A percentile compares a stretch with the other conserved stretches of the same genome.
phyloP scores from a whole-genome alignment of 2,329 filamentous ascomycete genomes.

The Sporothrix humicola region DNA sequence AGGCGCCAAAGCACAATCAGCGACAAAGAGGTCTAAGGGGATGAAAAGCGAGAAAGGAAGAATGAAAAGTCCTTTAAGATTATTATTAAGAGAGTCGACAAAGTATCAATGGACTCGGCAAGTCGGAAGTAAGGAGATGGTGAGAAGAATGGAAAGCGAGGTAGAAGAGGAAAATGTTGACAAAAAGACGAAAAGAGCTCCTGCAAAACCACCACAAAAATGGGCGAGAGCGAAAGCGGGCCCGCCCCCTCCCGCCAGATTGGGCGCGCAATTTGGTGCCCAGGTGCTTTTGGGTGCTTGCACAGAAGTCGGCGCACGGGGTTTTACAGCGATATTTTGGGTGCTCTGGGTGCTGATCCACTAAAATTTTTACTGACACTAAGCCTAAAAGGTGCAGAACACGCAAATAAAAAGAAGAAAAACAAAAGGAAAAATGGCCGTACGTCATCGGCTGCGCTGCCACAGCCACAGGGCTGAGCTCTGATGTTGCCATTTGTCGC shows the following conservation, averaged over 20 bases:
- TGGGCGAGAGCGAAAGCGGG: conserved; percentile 13
- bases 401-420: background rate
- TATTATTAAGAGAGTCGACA: background rate
- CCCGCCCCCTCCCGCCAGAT: background rate
- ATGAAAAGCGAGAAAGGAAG: too few relatives aligned
- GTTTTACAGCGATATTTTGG: background rate
- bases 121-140: background rate
- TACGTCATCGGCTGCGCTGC: conserved; percentile 32
- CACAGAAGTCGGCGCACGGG: background rate
- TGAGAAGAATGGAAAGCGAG: background rate
- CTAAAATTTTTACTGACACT: background rate
- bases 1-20: background rate
- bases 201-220: background rate
- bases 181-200: background rate
- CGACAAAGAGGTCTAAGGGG: background rate
- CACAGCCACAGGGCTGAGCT: conserved; percentile 36
- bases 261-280: conserved; percentile 9
- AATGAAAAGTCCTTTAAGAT: background rate
- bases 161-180: background rate
- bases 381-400: background rate
- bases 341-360: background rate
- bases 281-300: background rate
- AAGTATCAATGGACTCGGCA: background rate
- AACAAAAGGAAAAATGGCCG: background rate
- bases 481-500: too few relatives aligned